Evolutionary conservation across 2,329 filamentous ascomycete genomes (phyloP), one percentile per base, ranked within the genome.

Genomic region (Colletotrichum spaethianum): DNA sequence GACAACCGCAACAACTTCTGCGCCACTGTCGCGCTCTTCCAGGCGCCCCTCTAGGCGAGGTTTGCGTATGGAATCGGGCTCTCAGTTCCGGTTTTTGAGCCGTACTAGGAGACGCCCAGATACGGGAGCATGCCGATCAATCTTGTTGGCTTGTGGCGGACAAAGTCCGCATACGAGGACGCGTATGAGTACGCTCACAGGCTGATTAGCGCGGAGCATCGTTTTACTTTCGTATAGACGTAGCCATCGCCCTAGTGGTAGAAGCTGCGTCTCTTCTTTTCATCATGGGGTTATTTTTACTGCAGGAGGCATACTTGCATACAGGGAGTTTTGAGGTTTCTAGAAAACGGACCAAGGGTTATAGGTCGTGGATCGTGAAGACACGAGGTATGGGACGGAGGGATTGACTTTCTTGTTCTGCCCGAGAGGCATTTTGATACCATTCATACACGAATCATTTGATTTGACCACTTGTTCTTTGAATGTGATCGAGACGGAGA

Each of bases 1-100:
- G 89, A 92, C 79, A 93, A 93, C 82, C 84, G 88, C 67, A 92
- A 90, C 80, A 90, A 86, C 76, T 93, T 91, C 77, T 92, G 90
- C 76, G 89, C 89, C 5, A 89, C 90, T 33, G 81, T 93, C 70
- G 88, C 89, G 33, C 76, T 85, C 61, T 91, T 91, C 79, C 66
- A 56, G 62, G 67, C 61, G 31, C 63, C 63, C 31, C 63, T 71
- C 26, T 71, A 62, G 68, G 63, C 40, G 55, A 70, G 62, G n/a
- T 12, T 28, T 16, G n/a, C 53, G 2, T 23, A 38, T 33, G 33
- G 9, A 20, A n/a, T 18, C 14, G 53, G 33, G 6, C n/a, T n/a
- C 20, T 5, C 31, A n/a, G n/a, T 18, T 20, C 33, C 33, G 53
- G 3, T 26, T 7, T 3, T 9, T 20, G 33, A 56, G 33, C n/a